Conservation (phyloP, 2,329 filamentous ascomycete species). For the Aspergillus aculeatinus region DNA sequence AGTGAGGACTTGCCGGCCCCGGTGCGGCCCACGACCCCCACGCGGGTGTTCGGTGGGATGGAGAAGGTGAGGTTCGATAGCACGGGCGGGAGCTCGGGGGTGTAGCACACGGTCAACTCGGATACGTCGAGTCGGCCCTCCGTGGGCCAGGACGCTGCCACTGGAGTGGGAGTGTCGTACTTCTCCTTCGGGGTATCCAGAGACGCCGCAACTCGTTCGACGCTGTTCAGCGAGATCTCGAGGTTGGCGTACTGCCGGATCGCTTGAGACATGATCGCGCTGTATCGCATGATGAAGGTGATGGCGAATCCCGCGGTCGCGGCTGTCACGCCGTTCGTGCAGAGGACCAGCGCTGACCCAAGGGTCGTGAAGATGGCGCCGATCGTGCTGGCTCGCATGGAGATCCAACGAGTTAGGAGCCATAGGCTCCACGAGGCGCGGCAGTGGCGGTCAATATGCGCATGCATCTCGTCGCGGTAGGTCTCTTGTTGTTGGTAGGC, state of each 20-base stretch:
- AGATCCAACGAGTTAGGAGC: slow-evolving; percentile 5
- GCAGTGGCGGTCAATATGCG: neutral
- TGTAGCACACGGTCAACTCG: slow-evolving; percentile 69
- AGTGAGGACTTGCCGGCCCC: slow-evolving; percentile 6
- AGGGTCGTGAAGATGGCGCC: slow-evolving; percentile 4
- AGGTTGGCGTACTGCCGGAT: slow-evolving; percentile 8
- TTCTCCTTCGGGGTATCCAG: neutral
- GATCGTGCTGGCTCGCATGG: neutral
- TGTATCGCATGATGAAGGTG: slow-evolving; percentile 5
- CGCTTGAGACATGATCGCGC: neutral
- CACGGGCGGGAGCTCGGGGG: slow-evolving; percentile 58
- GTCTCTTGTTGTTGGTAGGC: neutral
- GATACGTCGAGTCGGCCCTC: slow-evolving; percentile 68
- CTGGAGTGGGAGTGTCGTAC: neutral
- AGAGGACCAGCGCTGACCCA: neutral
- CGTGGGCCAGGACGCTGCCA: slow-evolving; percentile 14
- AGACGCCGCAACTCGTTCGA: neutral
- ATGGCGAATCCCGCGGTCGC: slow-evolving; percentile 5
- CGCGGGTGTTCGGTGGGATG: slow-evolving; percentile 9
- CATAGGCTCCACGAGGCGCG: slow-evolving; percentile 2
- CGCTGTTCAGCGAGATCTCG: slow-evolving; percentile 4
- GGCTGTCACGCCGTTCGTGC: slow-evolving; percentile 10
- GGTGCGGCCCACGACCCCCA: slow-evolving; percentile 22
- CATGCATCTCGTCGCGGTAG: neutral
- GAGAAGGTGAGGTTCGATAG: slow-evolving; percentile 12